Evolutionary conservation across 2,329 filamentous ascomycete genomes (phyloP), one percentile per base, ranked within the genome.

Genomic region (Aspergillus sp.): DNA sequence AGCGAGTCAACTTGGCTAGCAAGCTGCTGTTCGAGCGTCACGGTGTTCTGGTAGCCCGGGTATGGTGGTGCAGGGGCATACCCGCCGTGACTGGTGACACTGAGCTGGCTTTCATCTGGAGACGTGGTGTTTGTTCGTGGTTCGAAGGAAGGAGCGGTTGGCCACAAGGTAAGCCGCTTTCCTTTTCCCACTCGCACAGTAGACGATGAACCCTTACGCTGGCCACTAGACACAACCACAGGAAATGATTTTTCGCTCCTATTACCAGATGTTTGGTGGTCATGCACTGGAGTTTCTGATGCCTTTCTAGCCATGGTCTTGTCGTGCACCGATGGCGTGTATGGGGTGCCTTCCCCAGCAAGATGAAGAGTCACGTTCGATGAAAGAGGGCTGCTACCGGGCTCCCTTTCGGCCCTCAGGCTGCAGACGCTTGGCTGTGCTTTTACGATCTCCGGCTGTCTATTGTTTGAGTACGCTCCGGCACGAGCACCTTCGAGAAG

Each of bases 1-100:
- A 60, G 37, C 6, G 51, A 45, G 33, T 51, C 46, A 8, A 47
- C 44, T 32, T 57, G 50, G 2, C 48, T 28, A 6, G 40, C 30
- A 11, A 59, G 42, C 33, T 58, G 53, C 38, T 58, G 48, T 34
- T 54, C 54, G 30, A 59, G 37, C 10, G 50, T 44, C n/a, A 44
- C 35, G 6, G 48, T 59, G 47, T 54, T 57, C 26, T 47, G 53
- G 34, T 58, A 59, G 27, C 37, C 43, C 8, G 49, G 49, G 11
- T 52, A 42, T 8, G 56, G 54, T 7, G 57, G 56, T n/a, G 53
- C 40, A 31, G 57, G 57, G n/a, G 52, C 57, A 33, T 50, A 52
- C 8, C 54, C 54, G 19, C 54, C 56, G 34, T 53, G 46, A 31
- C 44, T 52, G 27, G 54, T 38, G 7, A 27, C 29, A 7, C 29